phyloP scores from a whole-genome alignment of 2,329 filamentous ascomycete species.

The Fusarium circinatum region DNA sequence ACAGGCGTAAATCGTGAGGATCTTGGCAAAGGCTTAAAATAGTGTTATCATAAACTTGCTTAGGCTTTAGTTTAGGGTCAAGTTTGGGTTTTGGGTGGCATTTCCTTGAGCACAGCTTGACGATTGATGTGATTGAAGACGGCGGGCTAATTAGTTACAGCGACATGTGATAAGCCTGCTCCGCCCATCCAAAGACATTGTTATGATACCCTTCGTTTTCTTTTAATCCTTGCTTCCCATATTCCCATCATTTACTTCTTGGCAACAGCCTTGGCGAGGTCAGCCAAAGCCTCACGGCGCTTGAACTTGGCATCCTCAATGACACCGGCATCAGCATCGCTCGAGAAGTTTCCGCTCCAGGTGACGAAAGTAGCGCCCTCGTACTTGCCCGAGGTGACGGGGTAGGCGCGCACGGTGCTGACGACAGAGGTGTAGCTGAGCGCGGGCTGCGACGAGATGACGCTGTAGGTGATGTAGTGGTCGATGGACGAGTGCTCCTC shows the following conservation, averaged over 20 bases:
- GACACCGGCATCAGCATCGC: slow-evolving; percentile 75
- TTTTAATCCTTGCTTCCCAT: background rate
- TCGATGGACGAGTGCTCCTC: slow-evolving; percentile 80
- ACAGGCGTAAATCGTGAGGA: too few relatives aligned
- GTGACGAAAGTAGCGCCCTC: slow-evolving; percentile 74
- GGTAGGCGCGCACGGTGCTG: slow-evolving; percentile 72
- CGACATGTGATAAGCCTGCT: background rate
- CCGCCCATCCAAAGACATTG: background rate
- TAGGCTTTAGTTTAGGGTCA: background rate
- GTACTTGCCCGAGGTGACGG: slow-evolving; percentile 72
- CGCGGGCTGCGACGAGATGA: slow-evolving; percentile 73
- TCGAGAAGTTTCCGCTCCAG: slow-evolving; percentile 77
- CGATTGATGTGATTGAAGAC: background rate
- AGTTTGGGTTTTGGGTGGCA: background rate
- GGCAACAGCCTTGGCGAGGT: slow-evolving; percentile 65
- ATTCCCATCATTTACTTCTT: slow-evolving; percentile 35
- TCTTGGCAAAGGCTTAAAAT: too few relatives aligned
- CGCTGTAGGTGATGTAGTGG: slow-evolving; percentile 79
- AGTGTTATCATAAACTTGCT: too few relatives aligned
- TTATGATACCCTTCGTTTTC: background rate
- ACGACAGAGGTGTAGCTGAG: slow-evolving; percentile 73
- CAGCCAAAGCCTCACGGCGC: slow-evolving; percentile 75
- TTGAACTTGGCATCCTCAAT: slow-evolving; percentile 82
- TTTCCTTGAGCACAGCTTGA: background rate
- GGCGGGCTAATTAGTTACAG: background rate